phyloP scores from a whole-genome alignment of 1,284 basidiomycete genomes.

The Austroboletus niveus region DNA sequence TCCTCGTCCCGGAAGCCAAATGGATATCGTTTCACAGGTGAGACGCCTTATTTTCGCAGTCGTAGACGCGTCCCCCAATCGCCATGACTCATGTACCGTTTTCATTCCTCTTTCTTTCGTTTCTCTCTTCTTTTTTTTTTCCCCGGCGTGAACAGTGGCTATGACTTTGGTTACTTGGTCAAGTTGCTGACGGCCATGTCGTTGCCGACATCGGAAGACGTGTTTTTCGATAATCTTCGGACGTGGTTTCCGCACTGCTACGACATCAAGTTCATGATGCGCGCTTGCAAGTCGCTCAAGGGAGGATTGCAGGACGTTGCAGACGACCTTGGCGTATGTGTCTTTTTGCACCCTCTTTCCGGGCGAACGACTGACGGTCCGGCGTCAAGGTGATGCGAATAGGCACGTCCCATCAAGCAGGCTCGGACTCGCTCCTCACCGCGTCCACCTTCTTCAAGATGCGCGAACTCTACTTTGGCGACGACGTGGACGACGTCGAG shows the following conservation, averaged over 20 bases:
- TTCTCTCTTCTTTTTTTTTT: not conserved
- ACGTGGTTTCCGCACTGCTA: conserved; percentile 98
- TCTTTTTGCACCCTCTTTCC: not conserved
- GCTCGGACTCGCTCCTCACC: conserved; percentile 92
- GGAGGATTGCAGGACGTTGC: conserved; percentile 96
- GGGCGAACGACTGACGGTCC: not conserved
- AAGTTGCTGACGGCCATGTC: conserved; percentile 90
- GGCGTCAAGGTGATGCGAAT: conserved; percentile 56
- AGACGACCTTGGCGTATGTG: conserved; percentile 79
- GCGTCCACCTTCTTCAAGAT: conserved; percentile 96
- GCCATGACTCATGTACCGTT: conserved; percentile 7
- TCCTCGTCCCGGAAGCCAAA: conserved; percentile 85
- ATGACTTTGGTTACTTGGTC: conserved; percentile 99
- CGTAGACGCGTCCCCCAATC: not conserved
- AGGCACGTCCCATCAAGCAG: conserved; percentile 93
- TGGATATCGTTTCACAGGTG: conserved; percentile 99
- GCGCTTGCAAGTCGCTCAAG: conserved; percentile 84
- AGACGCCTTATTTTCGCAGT: conserved; percentile 24
- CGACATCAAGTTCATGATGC: conserved; percentile 98
- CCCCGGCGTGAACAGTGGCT: conserved; percentile 63
- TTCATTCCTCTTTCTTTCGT: not conserved
- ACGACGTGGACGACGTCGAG: conserved; percentile 77
- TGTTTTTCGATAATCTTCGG: conserved; percentile 86
- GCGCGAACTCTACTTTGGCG: conserved; percentile 87
- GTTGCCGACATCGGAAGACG: conserved; percentile 85